phyloP scores from a whole-genome alignment of 169 alveolate genomes.

The Cryptosporidium bovis region DNA sequence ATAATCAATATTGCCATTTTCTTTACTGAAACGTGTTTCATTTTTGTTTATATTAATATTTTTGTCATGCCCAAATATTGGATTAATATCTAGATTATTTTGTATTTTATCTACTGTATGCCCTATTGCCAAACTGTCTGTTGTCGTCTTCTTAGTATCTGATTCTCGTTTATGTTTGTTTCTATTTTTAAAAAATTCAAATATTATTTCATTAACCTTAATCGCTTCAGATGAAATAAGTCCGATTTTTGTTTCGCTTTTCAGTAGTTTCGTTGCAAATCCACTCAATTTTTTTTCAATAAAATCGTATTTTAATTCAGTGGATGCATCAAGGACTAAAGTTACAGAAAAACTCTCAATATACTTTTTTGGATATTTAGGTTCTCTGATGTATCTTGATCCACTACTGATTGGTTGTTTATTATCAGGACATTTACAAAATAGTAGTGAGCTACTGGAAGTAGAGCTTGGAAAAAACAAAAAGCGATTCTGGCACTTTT shows the following conservation, averaged over 20 bases:
- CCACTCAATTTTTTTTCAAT: constrained; percentile 6
- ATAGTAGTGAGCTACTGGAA: not conserved
- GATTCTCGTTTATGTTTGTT: not conserved
- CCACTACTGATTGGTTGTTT: not conserved
- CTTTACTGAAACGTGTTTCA: not conserved
- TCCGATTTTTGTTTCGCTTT: constrained; percentile 21
- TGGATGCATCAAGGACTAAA: constrained; percentile 53
- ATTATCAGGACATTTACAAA: not conserved
- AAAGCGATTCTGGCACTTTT: constrained; percentile 28
- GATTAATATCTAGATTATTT: too few species aligned
- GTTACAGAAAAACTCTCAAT: constrained; percentile 58
- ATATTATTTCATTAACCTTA: not conserved
- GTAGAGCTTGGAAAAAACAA: constrained; percentile 31
- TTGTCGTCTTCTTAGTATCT: too few species aligned
- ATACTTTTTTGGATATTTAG: not conserved
- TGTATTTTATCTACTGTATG: too few species aligned
- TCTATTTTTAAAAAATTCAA: not conserved
- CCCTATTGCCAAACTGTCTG: too few species aligned
- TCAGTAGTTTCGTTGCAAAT: constrained; percentile 9
- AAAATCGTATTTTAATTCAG: constrained; percentile 13
- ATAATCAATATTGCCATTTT: too few species aligned
- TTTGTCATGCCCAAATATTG: too few species aligned
- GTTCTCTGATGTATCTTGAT: not conserved
- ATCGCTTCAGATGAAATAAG: constrained; percentile 30
- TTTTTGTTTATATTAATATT: not conserved